Percentiles rank a stretch among this genome's conserved stretches.
These are phyloP conservation scores for Carex littledalei DNA, from an alignment of 176 grass and related monocot genomes.

Conservation along the genomic window DNA sequence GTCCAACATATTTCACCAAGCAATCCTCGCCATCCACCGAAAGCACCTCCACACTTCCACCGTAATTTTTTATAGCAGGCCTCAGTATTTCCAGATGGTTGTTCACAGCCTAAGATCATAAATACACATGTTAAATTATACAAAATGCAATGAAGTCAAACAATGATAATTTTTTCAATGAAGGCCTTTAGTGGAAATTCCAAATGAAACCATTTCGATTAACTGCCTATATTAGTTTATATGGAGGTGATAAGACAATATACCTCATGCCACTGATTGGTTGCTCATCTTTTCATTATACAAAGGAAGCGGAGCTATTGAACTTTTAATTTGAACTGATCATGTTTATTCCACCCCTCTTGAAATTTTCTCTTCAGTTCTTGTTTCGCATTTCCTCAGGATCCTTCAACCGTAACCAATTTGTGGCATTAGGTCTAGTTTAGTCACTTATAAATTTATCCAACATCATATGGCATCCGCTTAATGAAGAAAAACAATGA, in stretches of 20 bases:
- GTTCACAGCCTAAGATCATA: constrained; percentile 67
- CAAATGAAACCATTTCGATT: not conserved
- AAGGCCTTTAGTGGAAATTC: not conserved
- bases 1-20: constrained; percentile 71
- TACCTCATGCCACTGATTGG: not conserved
- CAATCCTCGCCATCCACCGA: constrained; percentile 67
- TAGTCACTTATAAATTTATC: not conserved
- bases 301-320: not conserved
- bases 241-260: not conserved
- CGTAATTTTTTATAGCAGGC: constrained; percentile 82
- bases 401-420: not conserved
- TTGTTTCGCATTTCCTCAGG: not conserved
- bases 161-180: not conserved
- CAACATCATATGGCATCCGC: not conserved
- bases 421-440: not conserved
- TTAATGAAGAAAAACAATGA: not conserved
- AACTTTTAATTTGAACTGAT: not conserved
- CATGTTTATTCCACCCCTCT: not conserved
- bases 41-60: constrained; percentile 74
- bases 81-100: constrained; percentile 92
- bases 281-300: not conserved
- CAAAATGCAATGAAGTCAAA: not conserved
- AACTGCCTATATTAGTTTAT: not conserved
- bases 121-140: not conserved
- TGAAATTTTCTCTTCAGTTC: not conserved